phyloP scores from a whole-genome alignment of 495 filamentous ascomycete species.

The Tuber melanosporum region DNA sequence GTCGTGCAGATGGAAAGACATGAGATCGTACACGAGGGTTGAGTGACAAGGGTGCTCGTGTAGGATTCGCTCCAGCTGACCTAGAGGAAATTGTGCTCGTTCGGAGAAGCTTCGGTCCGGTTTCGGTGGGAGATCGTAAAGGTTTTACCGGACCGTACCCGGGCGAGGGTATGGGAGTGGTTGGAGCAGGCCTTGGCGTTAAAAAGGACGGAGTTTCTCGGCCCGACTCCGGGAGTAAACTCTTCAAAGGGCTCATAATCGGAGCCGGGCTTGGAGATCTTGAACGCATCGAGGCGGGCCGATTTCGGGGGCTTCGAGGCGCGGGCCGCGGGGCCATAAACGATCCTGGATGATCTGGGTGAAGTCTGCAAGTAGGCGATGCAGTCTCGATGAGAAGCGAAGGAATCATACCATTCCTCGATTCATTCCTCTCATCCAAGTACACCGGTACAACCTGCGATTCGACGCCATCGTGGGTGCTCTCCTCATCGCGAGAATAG shows the following conservation, averaged over 20 bases:
- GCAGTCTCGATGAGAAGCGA: constrained; percentile 23
- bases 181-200: constrained; percentile 30
- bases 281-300: constrained; percentile 22
- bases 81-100: constrained; percentile 25
- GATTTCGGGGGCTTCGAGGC: constrained; percentile 8
- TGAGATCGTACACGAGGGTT: constrained; percentile 12
- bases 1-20: constrained; percentile 3
- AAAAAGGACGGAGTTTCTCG: constrained; percentile 32
- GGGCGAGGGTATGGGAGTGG: constrained; percentile 31
- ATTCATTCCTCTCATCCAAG: constrained; percentile 22
- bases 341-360: constrained; percentile 21
- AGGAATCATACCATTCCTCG: constrained; percentile 10
- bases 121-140: constrained; percentile 15
- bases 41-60: constrained; percentile 21
- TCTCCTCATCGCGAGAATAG: constrained; percentile 21
- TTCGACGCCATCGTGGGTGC: constrained; percentile 21
- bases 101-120: constrained; percentile 25
- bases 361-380: constrained; percentile 7
- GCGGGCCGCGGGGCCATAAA: constrained; percentile 15
- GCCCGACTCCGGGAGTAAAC: constrained; percentile 9
- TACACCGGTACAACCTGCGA: constrained; percentile 28
- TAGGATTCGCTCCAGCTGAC: constrained; percentile 16
- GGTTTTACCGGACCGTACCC: constrained; percentile 19
- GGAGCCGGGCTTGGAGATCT: constrained; percentile 28
- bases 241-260: constrained; percentile 7